Conservation (phyloP, 2,329 filamentous ascomycete genomes). For the Kalaharituber pfeilii region DNA sequence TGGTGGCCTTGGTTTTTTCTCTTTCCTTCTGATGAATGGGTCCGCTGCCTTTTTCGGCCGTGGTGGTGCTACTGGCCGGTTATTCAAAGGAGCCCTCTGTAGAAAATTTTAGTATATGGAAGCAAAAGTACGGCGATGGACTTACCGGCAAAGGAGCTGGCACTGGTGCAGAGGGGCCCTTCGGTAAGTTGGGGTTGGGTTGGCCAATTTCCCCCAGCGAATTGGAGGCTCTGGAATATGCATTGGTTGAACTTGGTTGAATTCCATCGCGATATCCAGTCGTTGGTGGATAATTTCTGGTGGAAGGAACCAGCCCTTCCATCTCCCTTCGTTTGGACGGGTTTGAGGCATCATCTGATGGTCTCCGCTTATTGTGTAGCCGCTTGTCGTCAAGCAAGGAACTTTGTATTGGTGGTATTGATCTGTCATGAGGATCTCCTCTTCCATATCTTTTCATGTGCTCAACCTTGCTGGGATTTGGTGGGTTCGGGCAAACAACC, state of each 20-base stretch:
- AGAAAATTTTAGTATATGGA: neutral
- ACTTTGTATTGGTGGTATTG: neutral
- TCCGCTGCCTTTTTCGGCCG: neutral
- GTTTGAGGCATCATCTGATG: neutral
- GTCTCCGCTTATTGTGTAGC: neutral
- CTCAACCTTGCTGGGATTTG: neutral
- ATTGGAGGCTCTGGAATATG: neutral
- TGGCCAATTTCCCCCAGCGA: neutral
- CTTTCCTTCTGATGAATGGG: neutral
- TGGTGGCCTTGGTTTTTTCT: neutral
- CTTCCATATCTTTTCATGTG: neutral
- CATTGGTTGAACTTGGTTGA: too few species aligned
- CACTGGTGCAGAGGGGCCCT: neutral
- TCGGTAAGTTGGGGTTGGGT: neutral
- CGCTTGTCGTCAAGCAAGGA: neutral
- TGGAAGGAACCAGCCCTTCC: neutral
- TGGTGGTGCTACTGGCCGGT: neutral
- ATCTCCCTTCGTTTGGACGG: neutral
- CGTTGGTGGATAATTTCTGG: neutral
- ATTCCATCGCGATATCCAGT: neutral
- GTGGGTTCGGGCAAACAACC: neutral
- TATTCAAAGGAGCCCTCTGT: neutral
- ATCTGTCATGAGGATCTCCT: neutral
- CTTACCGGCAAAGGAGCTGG: neutral
- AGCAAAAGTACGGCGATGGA: neutral